Conservation (phyloP, 1,284 basidiomycete species). For the Rhodofomes roseus region DNA sequence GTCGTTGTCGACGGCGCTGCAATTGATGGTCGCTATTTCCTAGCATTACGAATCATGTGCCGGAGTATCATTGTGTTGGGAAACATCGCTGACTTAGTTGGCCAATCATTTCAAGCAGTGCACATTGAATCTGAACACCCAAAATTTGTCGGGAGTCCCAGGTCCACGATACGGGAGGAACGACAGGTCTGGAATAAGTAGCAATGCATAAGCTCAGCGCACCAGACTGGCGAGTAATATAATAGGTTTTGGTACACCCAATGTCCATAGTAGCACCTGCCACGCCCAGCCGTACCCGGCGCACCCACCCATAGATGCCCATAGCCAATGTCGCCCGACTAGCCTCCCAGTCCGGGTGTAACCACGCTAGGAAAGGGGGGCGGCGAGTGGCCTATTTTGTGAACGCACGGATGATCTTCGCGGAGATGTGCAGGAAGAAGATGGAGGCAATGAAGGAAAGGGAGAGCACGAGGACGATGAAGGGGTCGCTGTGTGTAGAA, state of each 20-base stretch:
- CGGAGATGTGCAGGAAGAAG: conserved; percentile 98
- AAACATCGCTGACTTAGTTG: no score
- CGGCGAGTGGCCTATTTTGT: conserved; percentile 52
- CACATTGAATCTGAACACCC: no score
- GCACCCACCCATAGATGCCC: neutral
- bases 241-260: conserved; percentile 1
- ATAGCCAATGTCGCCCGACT: neutral
- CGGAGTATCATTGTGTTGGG: no score
- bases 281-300: neutral
- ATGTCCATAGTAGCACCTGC: neutral
- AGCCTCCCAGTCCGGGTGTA: conserved; percentile 13
- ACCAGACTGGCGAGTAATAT: neutral
- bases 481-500: conserved; percentile 75
- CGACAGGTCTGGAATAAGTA: neutral
- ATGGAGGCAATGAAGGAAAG: conserved; percentile 98
- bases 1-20: neutral
- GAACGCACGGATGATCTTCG: conserved; percentile 90
- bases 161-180: neutral
- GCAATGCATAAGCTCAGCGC: neutral
- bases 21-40: neutral
- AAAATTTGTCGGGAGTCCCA: no score
- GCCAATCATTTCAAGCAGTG: no score
- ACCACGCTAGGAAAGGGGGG: neutral
- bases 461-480: conserved; percentile 95
- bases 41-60: neutral